Evolutionary conservation across 2,329 filamentous ascomycete species (phyloP).

Genomic region (Coniella lustricola): DNA sequence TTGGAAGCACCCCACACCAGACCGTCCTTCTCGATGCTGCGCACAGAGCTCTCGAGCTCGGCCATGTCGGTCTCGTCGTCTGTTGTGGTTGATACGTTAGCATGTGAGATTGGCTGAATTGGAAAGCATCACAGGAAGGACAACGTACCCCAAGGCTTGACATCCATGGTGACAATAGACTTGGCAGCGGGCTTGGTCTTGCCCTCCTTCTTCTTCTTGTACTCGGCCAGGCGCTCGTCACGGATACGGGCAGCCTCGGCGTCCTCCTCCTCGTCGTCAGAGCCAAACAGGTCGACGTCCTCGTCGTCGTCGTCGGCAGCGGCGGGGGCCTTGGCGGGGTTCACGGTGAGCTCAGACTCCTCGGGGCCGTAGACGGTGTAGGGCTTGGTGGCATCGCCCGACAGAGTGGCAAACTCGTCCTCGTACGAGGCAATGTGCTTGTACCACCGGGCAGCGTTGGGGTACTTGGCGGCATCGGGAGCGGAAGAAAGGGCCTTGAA

Average conservation of each 20-base stretch:
- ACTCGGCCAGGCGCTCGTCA: slow-evolving; percentile 85
- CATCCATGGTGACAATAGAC: slow-evolving; percentile 89
- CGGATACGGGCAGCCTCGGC: slow-evolving; percentile 75
- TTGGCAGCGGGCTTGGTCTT: slow-evolving; percentile 92
- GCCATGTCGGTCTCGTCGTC: slow-evolving; percentile 93
- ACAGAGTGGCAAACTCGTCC: slow-evolving; percentile 83
- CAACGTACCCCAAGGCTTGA: slow-evolving; percentile 95
- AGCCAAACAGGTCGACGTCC: slow-evolving; percentile 89
- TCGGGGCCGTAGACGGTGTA: slow-evolving; percentile 91
- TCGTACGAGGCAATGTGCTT: slow-evolving; percentile 94
- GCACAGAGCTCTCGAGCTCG: slow-evolving; percentile 72
- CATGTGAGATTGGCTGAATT: neutral
- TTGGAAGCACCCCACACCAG: slow-evolving; percentile 93
- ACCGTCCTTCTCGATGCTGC: slow-evolving; percentile 82
- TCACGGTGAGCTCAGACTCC: slow-evolving; percentile 65
- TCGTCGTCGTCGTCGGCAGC: slow-evolving; percentile 63
- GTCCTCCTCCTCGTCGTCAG: slow-evolving; percentile 90
- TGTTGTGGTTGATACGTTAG: slow-evolving; percentile 23
- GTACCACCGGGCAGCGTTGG: slow-evolving; percentile 95
- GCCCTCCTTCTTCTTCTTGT: slow-evolving; percentile 93
- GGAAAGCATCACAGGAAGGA: too few relatives aligned
- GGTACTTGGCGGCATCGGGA: slow-evolving; percentile 81
- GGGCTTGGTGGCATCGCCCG: slow-evolving; percentile 83
- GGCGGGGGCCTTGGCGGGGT: slow-evolving; percentile 76
- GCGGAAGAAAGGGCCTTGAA: slow-evolving; percentile 80